Evolutionary conservation across 192 early-diverging fungal species (phyloP).

Genomic region (Coemansia pectinata): DNA sequence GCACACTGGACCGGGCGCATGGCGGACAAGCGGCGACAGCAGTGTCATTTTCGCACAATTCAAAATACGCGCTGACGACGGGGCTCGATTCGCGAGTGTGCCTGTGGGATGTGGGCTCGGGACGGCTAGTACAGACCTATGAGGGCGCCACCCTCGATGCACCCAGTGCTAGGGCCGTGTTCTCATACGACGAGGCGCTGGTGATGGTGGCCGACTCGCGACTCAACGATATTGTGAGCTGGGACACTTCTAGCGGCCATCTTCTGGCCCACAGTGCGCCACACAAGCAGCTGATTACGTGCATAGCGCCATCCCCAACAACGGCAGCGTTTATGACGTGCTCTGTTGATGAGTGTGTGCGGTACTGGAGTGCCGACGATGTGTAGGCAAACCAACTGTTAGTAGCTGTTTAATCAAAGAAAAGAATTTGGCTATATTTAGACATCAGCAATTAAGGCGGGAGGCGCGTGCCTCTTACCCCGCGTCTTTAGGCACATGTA

Average conservation of each 20-base stretch:
- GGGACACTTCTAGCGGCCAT: constrained; percentile 69
- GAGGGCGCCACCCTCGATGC: constrained; percentile 59
- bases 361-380: constrained; percentile 32
- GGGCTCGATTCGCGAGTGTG: constrained; percentile 74
- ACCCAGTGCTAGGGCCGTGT: constrained; percentile 49
- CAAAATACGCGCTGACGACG: constrained; percentile 73
- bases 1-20: constrained; percentile 78
- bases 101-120: constrained; percentile 84
- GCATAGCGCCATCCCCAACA: constrained; percentile 34
- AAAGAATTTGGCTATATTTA: background rate
- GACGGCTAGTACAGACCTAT: constrained; percentile 71
- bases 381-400: background rate
- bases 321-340: constrained; percentile 43
- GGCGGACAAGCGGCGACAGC: constrained; percentile 69
- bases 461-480: background rate
- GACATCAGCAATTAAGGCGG: background rate
- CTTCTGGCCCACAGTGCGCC: constrained; percentile 48
- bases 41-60: constrained; percentile 74
- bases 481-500: background rate
- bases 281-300: constrained; percentile 31
- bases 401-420: background rate
- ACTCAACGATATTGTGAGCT: constrained; percentile 62
- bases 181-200: constrained; percentile 71
- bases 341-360: constrained; percentile 43
- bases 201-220: constrained; percentile 71